A percentile compares a stretch with the other conserved stretches of the same genome.
Evolutionary conservation across 2,329 filamentous ascomycete genomes (phyloP).

Genomic region (Neocatenulostroma microsporum): DNA sequence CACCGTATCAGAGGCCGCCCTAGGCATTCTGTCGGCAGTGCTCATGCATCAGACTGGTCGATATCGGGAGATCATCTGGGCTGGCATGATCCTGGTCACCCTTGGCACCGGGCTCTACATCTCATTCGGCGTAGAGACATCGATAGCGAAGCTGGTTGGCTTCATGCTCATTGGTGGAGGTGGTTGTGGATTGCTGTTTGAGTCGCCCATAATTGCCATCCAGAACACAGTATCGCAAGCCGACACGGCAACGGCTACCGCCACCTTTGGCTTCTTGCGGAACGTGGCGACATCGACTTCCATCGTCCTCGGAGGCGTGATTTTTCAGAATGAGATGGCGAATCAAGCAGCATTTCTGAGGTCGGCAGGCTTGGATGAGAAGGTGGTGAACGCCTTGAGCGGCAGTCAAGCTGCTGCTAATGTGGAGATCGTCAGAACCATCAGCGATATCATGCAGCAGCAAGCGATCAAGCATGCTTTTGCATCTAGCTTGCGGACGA

Average conservation of each 20-base stretch:
- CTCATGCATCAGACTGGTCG: slow-evolving; percentile 45
- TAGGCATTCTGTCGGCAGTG: slow-evolving; percentile 41
- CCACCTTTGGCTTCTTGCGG: slow-evolving; percentile 44
- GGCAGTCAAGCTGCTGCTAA: slow-evolving; percentile 42
- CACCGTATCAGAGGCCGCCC: slow-evolving; percentile 38
- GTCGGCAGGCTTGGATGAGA: slow-evolving; percentile 15
- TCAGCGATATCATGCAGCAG: slow-evolving; percentile 34
- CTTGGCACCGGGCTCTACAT: slow-evolving; percentile 45
- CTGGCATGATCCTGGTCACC: slow-evolving; percentile 36
- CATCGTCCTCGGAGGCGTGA: slow-evolving; percentile 43
- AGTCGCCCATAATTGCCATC: slow-evolving; percentile 49
- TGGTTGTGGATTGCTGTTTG: slow-evolving; percentile 47
- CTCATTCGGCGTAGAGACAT: slow-evolving; percentile 30
- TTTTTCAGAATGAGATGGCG: slow-evolving; percentile 42
- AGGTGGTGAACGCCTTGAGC: slow-evolving; percentile 31
- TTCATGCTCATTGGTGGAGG: slow-evolving; percentile 46
- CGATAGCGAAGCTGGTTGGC: slow-evolving; percentile 37
- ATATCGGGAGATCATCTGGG: slow-evolving; percentile 41
- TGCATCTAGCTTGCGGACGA: slow-evolving; percentile 42
- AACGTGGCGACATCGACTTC: slow-evolving; percentile 41
- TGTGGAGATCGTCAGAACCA: slow-evolving; percentile 35
- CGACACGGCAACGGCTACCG: slow-evolving; percentile 46
- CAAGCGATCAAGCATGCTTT: slow-evolving; percentile 39
- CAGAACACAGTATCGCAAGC: slow-evolving; percentile 43
- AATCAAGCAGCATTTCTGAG: slow-evolving; percentile 7